A percentile compares a stretch with the other conserved stretches of the same genome.
Conservation (phyloP, 352 stramenopile species). For the Globisporangium barbulae region DNA sequence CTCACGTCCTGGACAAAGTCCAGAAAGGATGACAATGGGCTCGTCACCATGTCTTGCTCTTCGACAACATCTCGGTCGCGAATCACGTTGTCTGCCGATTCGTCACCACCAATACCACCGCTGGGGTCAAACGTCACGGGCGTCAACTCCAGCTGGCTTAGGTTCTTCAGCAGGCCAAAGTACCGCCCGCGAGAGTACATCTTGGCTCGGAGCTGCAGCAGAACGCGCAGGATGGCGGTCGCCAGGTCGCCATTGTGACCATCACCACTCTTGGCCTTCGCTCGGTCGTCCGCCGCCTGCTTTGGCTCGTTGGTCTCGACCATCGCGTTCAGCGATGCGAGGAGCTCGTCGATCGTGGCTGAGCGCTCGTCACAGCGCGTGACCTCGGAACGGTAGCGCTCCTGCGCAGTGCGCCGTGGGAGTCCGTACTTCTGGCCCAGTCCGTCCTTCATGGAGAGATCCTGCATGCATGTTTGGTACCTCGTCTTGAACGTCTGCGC, state of each 20-base stretch:
- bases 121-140: conserved; percentile 29
- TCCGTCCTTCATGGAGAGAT: conserved; percentile 85
- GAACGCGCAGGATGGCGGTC: conserved; percentile 30
- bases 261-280: neutral
- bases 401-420: conserved; percentile 77
- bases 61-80: conserved; percentile 40
- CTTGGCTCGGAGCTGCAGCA: conserved; percentile 57
- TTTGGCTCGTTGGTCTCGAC: conserved; percentile 20
- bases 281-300: neutral
- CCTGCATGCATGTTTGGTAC: conserved; percentile 72
- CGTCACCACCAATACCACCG: neutral
- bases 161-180: conserved; percentile 56
- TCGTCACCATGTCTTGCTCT: conserved; percentile 27
- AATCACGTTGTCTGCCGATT: conserved; percentile 18
- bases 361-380: conserved; percentile 72
- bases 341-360: conserved; percentile 54
- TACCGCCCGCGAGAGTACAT: conserved; percentile 60
- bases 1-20: conserved; percentile 57
- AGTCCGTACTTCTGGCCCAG: conserved; percentile 88
- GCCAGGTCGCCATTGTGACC: neutral
- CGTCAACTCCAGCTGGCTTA: conserved; percentile 42
- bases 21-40: conserved; percentile 31
- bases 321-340: conserved; percentile 47
- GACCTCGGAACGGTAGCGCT: conserved; percentile 80
- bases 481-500: conserved; percentile 59